Base-by-base conservation (phyloP, 2,329 filamentous ascomycete genomes). In the Trichoderma atroviride region DNA sequence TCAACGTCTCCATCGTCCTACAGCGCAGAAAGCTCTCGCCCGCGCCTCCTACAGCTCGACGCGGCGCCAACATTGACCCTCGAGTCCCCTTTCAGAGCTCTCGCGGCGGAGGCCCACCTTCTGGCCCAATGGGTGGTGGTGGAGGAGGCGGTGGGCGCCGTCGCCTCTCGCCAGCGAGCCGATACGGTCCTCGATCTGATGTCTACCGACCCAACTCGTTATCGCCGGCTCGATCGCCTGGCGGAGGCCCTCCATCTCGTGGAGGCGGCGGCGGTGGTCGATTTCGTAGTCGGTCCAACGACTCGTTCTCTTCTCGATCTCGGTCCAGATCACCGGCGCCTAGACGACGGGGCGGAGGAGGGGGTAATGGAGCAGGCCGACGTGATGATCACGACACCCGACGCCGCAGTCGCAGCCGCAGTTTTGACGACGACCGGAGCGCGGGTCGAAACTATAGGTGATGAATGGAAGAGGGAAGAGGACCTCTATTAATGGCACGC, bases 1-100 rank as follows among this genome's bases (percentile, higher is more conserved):
- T 97, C 76, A 91, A 91, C 76, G 94, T 97, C 60, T 96, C 92
- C 56, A 96, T 97, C 73, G 93, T 97, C 31, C 84, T 97, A 43
- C 93, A 93, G 0, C 88, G 92, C 61, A 89, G 92, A 75, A 93
- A 93, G 74, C 92, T 97, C 76, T 94, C 92, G 7, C 89, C 89
- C 22, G 89, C 91, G 57, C 94, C 94, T 19, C 93, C 93, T 1
- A 87, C 87, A 5, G 88, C 91, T 63, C 87, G 90, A 62, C 87
- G 87, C 61, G 86, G 87, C 70, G 85, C 85, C 69, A 87, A 87
- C 72, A 86, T 89, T 74, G 83, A 88, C 76, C 83, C 89, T 70
- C 74, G 80, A 71, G 71, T 79, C 50, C 77, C 79, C 22, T 77
- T 78, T 59, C 71, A 73, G 9, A 75, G 74, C 13, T 74, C 75